Percentiles rank a stretch among this genome's conserved stretches.
phyloP scores from a whole-genome alignment of 129 eudicot genomes.

The Pulicaria dysenterica region DNA sequence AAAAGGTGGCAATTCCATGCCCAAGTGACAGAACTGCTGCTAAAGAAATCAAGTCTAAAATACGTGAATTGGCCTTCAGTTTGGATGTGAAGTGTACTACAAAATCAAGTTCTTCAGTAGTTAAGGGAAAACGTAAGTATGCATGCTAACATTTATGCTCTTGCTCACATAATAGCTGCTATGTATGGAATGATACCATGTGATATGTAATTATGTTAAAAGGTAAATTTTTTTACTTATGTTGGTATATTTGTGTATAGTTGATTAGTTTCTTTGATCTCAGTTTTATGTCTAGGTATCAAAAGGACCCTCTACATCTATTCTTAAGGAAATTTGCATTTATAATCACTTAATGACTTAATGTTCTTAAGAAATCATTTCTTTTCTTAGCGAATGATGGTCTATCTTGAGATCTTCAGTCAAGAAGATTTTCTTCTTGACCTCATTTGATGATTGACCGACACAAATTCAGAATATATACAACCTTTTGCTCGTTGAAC shows the following conservation, averaged over 20 bases:
- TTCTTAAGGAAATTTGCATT: not conserved
- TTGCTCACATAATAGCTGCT: not conserved
- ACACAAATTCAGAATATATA: not conserved
- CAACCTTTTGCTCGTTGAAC: too few species aligned
- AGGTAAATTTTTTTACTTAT: too few species aligned
- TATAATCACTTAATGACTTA: not conserved
- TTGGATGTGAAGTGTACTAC: constrained; percentile 44
- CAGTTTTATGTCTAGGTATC: not conserved
- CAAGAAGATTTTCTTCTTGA: not conserved
- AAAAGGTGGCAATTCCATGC: constrained; percentile 57
- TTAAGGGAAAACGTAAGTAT: constrained; percentile 66
- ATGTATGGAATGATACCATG: not conserved
- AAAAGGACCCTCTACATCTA: not conserved
- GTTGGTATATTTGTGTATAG: too few species aligned
- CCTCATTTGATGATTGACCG: not conserved
- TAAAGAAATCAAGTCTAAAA: constrained; percentile 61
- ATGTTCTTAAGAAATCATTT: not conserved
- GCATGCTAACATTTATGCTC: constrained; percentile 2
- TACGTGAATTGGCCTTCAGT: constrained; percentile 55
- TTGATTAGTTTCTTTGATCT: not conserved
- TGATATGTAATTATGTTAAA: not conserved
- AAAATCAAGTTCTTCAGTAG: constrained; percentile 45
- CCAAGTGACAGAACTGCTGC: constrained; percentile 36
- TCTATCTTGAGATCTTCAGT: not conserved
- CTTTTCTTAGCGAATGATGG: not conserved